A percentile compares a stretch with the other conserved stretches of the same genome.
phyloP scores from a whole-genome alignment of 2,329 filamentous ascomycete species.

The Thelonectria discophora region DNA sequence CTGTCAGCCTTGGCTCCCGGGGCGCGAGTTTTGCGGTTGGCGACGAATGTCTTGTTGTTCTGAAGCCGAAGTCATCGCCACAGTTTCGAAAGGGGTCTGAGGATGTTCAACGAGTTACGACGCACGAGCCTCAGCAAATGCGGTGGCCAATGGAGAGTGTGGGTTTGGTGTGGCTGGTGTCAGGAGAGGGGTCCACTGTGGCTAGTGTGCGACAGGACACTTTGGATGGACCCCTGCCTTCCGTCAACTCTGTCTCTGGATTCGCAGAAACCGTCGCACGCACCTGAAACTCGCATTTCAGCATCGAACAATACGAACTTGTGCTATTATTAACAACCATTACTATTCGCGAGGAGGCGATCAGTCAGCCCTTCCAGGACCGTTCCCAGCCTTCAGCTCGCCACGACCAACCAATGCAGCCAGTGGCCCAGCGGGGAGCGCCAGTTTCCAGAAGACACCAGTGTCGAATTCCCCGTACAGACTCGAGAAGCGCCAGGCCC shows the following conservation, averaged over 20 bases:
- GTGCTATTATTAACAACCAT: background rate
- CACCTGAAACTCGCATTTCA: conserved; percentile 5
- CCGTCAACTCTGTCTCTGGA: background rate
- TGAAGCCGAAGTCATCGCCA: conserved; percentile 16
- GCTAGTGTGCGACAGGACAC: conserved; percentile 15
- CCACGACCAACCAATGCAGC: no score
- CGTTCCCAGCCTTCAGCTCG: no score
- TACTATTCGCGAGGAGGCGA: background rate
- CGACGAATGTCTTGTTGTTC: conserved; percentile 24
- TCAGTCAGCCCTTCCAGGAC: background rate
- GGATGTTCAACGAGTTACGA: conserved; percentile 1
- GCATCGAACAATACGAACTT: background rate
- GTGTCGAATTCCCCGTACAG: no score
- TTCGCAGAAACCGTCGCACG: background rate
- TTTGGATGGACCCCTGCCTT: no score
- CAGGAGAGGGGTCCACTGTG: conserved; percentile 17
- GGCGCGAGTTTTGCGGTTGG: conserved; percentile 17
- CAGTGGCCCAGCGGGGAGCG: no score
- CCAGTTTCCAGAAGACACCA: no score
- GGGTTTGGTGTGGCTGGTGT: conserved; percentile 30
- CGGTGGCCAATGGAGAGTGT: conserved; percentile 29
- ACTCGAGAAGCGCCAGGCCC: background rate
- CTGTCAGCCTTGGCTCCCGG: conserved; percentile 15
- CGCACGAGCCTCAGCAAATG: conserved; percentile 20
- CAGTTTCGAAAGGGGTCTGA: conserved; percentile 21